A percentile compares a stretch with the other conserved stretches of the same genome.
These are phyloP conservation scores for Rhizoctonia solani DNA, from an alignment of 1,284 basidiomycete genomes.

Conservation along the genomic window DNA sequence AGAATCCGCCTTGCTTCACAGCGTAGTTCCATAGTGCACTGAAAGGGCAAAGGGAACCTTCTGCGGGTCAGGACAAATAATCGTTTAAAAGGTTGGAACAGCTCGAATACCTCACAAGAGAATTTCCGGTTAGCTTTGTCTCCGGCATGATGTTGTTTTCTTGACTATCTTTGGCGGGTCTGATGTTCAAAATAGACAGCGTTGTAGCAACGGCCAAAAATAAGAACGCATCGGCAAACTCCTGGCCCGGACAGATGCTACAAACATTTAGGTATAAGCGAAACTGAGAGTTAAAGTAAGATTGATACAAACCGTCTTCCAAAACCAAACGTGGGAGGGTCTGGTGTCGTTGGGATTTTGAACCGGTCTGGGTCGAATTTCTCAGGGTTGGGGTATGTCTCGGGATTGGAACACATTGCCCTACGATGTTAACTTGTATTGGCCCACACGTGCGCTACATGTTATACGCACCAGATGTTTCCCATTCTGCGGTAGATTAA, in stretches of 20 bases:
- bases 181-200: slow-evolving; percentile 39
- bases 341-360: slow-evolving; percentile 23
- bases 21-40: no score
- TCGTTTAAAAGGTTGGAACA: no score
- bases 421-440: neutral
- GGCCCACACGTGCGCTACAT: neutral
- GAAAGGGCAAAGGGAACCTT: no score
- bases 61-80: no score
- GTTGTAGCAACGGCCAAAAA: slow-evolving; percentile 39
- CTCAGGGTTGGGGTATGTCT: slow-evolving; percentile 37
- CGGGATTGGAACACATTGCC: slow-evolving; percentile 33
- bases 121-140: neutral
- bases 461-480: slow-evolving; percentile 2
- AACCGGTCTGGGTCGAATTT: slow-evolving; percentile 41
- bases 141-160: neutral
- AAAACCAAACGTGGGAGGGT: neutral
- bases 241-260: slow-evolving; percentile 40
- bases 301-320: neutral
- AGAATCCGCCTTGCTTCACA: no score
- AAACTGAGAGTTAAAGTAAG: neutral
- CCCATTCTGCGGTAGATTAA: neutral
- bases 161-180: neutral
- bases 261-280: neutral
- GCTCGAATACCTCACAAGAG: no score
- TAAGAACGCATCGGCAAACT: slow-evolving; percentile 41